Evolutionary conservation across 805 yeast species (phyloP).

Genomic region (Saccharomycopsis babjevae): DNA sequence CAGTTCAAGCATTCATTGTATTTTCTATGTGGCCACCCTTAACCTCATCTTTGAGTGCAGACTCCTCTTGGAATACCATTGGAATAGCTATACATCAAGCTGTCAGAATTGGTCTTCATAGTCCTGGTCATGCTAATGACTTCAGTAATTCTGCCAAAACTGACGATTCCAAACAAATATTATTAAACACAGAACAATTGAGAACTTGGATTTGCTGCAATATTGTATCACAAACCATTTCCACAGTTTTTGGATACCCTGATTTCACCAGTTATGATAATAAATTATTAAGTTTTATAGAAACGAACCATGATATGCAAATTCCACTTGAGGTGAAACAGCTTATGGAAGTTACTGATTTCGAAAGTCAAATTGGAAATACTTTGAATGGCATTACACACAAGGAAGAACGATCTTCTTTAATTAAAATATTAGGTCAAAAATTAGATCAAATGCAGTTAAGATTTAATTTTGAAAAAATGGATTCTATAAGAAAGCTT

Average conservation of each 20-base stretch:
- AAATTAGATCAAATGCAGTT: conserved; percentile 73
- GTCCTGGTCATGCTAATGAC: conserved; percentile 59
- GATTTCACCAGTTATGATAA: conserved; percentile 82
- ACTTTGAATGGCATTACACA: conserved; percentile 39
- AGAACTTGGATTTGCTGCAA: conserved; percentile 94
- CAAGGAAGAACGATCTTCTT: conserved; percentile 63
- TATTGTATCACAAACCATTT: conserved; percentile 79
- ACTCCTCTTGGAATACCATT: conserved; percentile 89
- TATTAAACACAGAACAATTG: conserved; percentile 60
- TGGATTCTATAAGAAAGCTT: conserved; percentile 64
- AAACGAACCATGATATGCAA: conserved; percentile 30
- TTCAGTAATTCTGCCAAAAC: conserved; percentile 31
- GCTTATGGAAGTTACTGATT: conserved; percentile 74
- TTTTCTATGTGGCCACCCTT: conserved; percentile 95
- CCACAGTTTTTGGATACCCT: conserved; percentile 90
- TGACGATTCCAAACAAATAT: conserved; percentile 27
- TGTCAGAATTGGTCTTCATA: conserved; percentile 79
- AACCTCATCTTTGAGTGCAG: conserved; percentile 89
- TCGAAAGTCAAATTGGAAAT: conserved; percentile 76
- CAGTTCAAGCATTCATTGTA: conserved; percentile 85
- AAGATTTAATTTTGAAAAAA: conserved; percentile 34
- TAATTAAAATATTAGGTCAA: conserved; percentile 56
- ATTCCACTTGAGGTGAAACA: conserved; percentile 56
- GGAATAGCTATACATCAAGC: conserved; percentile 93
- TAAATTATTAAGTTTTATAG: conserved; percentile 34